phyloP scores from a whole-genome alignment of 108 stramenopile genomes.

The Conticribra guillardii region DNA sequence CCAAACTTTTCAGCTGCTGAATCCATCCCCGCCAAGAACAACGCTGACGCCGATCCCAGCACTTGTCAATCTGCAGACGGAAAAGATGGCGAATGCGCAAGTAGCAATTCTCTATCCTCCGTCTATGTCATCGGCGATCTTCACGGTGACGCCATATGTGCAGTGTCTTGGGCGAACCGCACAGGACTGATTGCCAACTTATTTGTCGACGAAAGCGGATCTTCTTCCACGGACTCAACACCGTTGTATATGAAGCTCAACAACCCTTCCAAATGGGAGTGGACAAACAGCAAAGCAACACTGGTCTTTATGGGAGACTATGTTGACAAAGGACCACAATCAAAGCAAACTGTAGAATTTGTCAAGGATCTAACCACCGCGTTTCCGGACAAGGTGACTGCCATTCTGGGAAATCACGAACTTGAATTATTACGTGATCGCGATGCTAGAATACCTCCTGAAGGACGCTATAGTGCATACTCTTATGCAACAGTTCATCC shows the following conservation, averaged over 20 bases:
- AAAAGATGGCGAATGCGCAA: not conserved
- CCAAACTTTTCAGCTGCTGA: too few species aligned
- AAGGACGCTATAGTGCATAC: conserved; percentile 34
- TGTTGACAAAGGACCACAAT: conserved; percentile 67
- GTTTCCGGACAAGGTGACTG: conserved; percentile 55
- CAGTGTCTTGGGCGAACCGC: conserved; percentile 55
- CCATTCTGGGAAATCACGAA: conserved; percentile 71
- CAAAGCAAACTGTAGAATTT: conserved; percentile 59
- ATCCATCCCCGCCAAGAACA: not conserved
- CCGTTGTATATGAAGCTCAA: conserved; percentile 24
- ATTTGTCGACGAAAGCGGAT: conserved; percentile 3
- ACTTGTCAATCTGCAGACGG: not conserved
- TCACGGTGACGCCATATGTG: conserved; percentile 62
- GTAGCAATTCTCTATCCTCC: conserved; percentile 7
- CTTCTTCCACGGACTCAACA: not conserved
- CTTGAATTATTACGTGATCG: conserved; percentile 62
- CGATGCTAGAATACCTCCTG: conserved; percentile 28
- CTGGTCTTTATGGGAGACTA: conserved; percentile 74
- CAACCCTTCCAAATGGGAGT: conserved; percentile 34
- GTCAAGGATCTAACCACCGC: conserved; percentile 51
- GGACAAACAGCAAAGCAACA: conserved; percentile 34
- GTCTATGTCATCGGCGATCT: conserved; percentile 64
- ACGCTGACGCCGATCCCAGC: not conserved
- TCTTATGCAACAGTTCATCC: conserved; percentile 66
- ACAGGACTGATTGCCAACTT: conserved; percentile 54